Percentiles rank a stretch among this genome's conserved stretches.
Evolutionary conservation across 768 basidiomycete species (phyloP).

Genomic region (Mycena galericulata): DNA sequence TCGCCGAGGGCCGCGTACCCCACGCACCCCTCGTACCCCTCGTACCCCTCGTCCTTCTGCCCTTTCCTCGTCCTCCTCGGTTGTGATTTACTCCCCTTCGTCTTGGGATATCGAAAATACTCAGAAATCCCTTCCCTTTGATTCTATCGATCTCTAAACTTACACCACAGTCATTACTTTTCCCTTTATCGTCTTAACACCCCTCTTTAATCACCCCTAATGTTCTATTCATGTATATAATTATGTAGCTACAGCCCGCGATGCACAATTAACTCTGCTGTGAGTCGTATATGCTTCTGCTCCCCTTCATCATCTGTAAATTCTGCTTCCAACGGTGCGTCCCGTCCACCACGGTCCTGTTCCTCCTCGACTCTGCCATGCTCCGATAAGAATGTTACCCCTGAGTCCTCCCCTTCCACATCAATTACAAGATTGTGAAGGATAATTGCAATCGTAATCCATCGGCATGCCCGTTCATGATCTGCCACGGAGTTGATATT

Average conservation of each 20-base stretch:
- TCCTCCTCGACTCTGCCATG: constrained; percentile 31
- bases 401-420: constrained; percentile 43
- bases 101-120: constrained; percentile 1
- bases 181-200: no score
- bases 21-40: neutral
- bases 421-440: constrained; percentile 51
- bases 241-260: no score
- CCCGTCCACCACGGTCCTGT: constrained; percentile 24
- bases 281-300: constrained; percentile 28
- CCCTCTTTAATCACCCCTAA: constrained; percentile 2
- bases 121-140: neutral
- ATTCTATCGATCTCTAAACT: neutral
- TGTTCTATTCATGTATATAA: neutral
- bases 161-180: no score
- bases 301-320: constrained; percentile 18
- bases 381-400: constrained; percentile 19
- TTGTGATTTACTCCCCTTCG: neutral
- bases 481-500: constrained; percentile 42
- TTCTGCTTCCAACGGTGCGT: neutral
- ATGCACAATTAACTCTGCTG: constrained; percentile 30
- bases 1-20: neutral
- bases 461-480: constrained; percentile 41
- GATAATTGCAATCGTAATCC: constrained; percentile 49
- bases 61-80: neutral
- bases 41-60: neutral